These are phyloP conservation scores for Mucor sp. DNA, from an alignment of 371 early-diverging fungal species.

Conservation along the genomic window DNA sequence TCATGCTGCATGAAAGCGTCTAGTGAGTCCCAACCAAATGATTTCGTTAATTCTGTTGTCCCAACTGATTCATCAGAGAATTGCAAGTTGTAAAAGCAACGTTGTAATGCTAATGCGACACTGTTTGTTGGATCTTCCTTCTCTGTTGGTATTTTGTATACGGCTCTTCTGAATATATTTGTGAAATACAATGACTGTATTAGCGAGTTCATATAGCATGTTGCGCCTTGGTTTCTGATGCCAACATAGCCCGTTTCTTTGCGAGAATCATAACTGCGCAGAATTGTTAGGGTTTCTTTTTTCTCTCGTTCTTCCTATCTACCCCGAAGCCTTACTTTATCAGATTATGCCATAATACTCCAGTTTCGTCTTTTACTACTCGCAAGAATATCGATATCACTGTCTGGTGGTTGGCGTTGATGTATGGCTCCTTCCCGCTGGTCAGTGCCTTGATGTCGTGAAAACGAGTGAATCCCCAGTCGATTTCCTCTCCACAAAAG, in stretches of 20 bases:
- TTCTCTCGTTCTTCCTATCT: slow-evolving; percentile 38
- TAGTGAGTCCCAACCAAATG: slow-evolving; percentile 96
- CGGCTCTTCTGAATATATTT: slow-evolving; percentile 87
- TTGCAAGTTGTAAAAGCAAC: slow-evolving; percentile 92
- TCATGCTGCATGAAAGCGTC: slow-evolving; percentile 98
- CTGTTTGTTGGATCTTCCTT: slow-evolving; percentile 83
- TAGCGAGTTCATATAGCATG: slow-evolving; percentile 99
- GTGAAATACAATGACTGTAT: slow-evolving; percentile 98
- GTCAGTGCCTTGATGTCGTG: slow-evolving; percentile 25
- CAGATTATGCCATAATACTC: slow-evolving; percentile 94
- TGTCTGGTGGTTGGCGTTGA: slow-evolving; percentile 54
- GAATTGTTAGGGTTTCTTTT: background rate
- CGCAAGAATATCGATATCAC: slow-evolving; percentile 77
- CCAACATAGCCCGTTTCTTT: slow-evolving; percentile 94
- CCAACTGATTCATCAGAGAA: slow-evolving; percentile 53
- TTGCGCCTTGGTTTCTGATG: slow-evolving; percentile 98
- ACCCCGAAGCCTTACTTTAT: slow-evolving; percentile 74
- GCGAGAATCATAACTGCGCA: slow-evolving; percentile 79
- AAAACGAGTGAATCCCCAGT: slow-evolving; percentile 93
- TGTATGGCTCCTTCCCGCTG: slow-evolving; percentile 49
- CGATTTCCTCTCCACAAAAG: slow-evolving; percentile 78
- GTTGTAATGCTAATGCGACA: slow-evolving; percentile 90
- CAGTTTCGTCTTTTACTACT: slow-evolving; percentile 86
- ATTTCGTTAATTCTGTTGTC: slow-evolving; percentile 94
- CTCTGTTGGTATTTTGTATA: slow-evolving; percentile 90